Evolutionary conservation across 805 yeast species (phyloP).

Genomic region (Pichia phayaonensis): DNA sequence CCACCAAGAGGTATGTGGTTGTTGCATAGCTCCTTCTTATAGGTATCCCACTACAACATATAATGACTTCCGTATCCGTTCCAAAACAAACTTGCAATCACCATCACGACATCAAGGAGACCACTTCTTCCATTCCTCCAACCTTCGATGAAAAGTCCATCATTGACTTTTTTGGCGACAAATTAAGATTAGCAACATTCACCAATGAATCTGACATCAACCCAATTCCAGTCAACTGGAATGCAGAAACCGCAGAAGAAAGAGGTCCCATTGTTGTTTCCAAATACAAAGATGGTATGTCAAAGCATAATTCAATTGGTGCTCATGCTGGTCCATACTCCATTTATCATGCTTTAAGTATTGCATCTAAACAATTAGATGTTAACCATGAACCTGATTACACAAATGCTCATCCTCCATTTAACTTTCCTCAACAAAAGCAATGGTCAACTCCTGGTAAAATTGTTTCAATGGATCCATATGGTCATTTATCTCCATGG

Average conservation of each 20-base stretch:
- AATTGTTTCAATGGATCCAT: conserved; percentile 60
- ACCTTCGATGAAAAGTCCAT: conserved; percentile 10
- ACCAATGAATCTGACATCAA: conserved; percentile 41
- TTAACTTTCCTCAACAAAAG: conserved; percentile 43
- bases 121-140: background rate
- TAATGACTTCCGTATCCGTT: background rate
- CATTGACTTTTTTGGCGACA: conserved; percentile 17
- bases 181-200: conserved; percentile 43
- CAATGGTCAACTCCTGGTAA: conserved; percentile 50
- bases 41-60: background rate
- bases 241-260: conserved; percentile 35
- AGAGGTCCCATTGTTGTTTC: conserved; percentile 57
- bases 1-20: no score
- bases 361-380: conserved; percentile 51
- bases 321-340: conserved; percentile 60
- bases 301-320: conserved; percentile 55
- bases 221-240: conserved; percentile 49
- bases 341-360: conserved; percentile 57
- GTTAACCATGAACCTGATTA: conserved; percentile 48
- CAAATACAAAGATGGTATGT: conserved; percentile 39
- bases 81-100: conserved; percentile 3
- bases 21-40: no score
- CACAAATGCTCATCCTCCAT: conserved; percentile 58
- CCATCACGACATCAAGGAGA: background rate
- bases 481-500: conserved; percentile 62